Conservation (phyloP, 1,139 yeast genomes). For the Scheffersomyces titani region DNA sequence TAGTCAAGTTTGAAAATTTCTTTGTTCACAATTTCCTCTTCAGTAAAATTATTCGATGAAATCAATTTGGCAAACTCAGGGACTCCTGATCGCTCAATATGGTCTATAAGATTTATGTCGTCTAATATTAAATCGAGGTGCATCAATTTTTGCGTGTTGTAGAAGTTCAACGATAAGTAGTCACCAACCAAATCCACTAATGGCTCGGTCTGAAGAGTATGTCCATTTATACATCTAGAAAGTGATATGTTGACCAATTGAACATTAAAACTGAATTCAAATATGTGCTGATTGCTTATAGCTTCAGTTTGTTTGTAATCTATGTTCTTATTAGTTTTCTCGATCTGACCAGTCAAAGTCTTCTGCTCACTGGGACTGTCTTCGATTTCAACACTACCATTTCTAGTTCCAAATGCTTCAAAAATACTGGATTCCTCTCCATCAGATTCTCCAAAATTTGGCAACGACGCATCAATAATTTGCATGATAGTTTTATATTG, state of each 20-base stretch:
- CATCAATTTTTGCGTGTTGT: conserved; percentile 62
- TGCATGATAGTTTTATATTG: conserved; percentile 89
- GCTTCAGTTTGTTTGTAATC: conserved; percentile 6
- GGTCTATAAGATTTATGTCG: conserved; percentile 73
- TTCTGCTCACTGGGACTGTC: conserved; percentile 8
- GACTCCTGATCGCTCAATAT: conserved; percentile 63
- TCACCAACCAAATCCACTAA: conserved; percentile 76
- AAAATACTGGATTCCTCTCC: conserved; percentile 35
- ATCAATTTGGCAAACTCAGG: conserved; percentile 68
- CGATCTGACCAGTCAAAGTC: neutral
- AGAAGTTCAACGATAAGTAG: conserved; percentile 59
- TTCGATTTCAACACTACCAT: conserved; percentile 20
- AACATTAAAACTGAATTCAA: conserved; percentile 73
- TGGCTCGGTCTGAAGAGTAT: conserved; percentile 62
- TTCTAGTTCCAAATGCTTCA: conserved; percentile 30
- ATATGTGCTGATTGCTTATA: conserved; percentile 50
- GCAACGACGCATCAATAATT: conserved; percentile 69
- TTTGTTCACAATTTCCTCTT: conserved; percentile 27
- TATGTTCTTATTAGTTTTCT: neutral
- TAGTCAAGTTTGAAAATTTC: conserved; percentile 68
- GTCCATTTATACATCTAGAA: conserved; percentile 65
- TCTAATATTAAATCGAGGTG: conserved; percentile 63
- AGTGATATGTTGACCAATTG: conserved; percentile 63
- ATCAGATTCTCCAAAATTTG: conserved; percentile 47
- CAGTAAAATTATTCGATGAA: conserved; percentile 59